Base-by-base conservation (phyloP, 257 asterid species). In the Gardenia jasminoides region DNA sequence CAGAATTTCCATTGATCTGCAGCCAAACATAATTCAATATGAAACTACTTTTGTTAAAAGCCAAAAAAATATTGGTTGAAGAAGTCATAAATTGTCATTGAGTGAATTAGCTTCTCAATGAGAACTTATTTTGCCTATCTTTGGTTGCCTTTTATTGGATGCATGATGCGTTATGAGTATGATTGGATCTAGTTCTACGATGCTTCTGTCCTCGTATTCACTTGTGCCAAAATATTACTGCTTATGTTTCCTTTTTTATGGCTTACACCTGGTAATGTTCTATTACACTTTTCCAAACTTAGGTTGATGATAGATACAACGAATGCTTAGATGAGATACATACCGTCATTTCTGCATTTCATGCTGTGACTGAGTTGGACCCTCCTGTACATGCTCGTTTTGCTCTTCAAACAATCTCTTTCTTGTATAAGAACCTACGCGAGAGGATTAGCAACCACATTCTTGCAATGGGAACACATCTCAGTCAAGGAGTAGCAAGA, bases 321-420 rank as follows among this genome's bases (percentile, higher is more conserved):
- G 95, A 90, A 80, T 91, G 96, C 85, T 36, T 94, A 68, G 96
- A 93, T 41, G 98, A 94, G 79, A 88, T 94, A 84, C 98, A 94
- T 71, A 93, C 89, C 0, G 94, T 90, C 1, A 69, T 93, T 54
- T 90, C 96, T 0, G 98, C 98, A 31, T 94, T 93, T 67, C 95
- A 90, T 58, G 90, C 94, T 47, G 98, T 91, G 41, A 89, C 97
- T 0, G 98, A 94, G 77, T 66, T 91, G 81, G 94, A 93, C 78
- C 97, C 96, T 1, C 86, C 87, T 28, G 80, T 93, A 30, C 98
- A 93, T 62, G 87, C 96, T 72, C 91, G 92, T n/a, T 93, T 93
- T 33, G 94, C 94, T 33, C 93, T 94, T 83, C 95, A 91, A 4
- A 76, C 91, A 0, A 77, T 93, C 66, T 88, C 96, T 13, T 72